A percentile compares a stretch with the other conserved stretches of the same genome.
phyloP scores from a whole-genome alignment of 495 filamentous ascomycete species.

The Cercophora scortea region DNA sequence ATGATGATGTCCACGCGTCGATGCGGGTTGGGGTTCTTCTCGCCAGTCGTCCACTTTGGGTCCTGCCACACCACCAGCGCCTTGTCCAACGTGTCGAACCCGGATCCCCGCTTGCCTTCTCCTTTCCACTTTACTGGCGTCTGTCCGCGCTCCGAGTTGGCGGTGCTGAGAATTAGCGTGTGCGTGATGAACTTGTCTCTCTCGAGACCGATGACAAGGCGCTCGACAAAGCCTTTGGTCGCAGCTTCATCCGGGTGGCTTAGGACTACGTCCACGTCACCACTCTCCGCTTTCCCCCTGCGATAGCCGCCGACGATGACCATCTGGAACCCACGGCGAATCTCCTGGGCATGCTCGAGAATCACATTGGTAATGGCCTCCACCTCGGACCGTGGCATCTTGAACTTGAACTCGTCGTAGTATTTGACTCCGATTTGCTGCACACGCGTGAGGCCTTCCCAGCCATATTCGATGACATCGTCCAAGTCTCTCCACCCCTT shows the following conservation, averaged over 20 bases:
- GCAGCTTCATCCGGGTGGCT: slow-evolving; percentile 64
- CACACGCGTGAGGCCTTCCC: slow-evolving; percentile 62
- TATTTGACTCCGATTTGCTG: slow-evolving; percentile 97
- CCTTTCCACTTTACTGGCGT: slow-evolving; percentile 49
- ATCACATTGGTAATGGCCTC: slow-evolving; percentile 59
- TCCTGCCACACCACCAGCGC: slow-evolving; percentile 91
- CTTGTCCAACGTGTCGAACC: slow-evolving; percentile 86
- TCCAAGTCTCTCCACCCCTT: slow-evolving; percentile 65
- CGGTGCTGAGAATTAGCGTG: slow-evolving; percentile 60
- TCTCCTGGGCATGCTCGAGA: slow-evolving; percentile 50
- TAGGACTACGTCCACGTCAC: slow-evolving; percentile 82
- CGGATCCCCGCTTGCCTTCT: slow-evolving; percentile 31
- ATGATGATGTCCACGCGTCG: slow-evolving; percentile 92
- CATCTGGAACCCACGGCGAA: slow-evolving; percentile 53
- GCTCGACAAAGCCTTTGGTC: slow-evolving; percentile 58
- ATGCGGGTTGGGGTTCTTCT: slow-evolving; percentile 64
- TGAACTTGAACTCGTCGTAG: slow-evolving; percentile 73
- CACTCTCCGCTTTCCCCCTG: slow-evolving; percentile 63
- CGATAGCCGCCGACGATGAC: slow-evolving; percentile 80
- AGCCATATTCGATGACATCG: slow-evolving; percentile 78
- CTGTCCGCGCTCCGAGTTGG: slow-evolving; percentile 63
- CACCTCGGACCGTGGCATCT: slow-evolving; percentile 67
- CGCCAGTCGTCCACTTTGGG: slow-evolving; percentile 43
- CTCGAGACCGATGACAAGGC: slow-evolving; percentile 65
- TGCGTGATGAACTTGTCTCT: slow-evolving; percentile 67